Conservation (phyloP, 2,329 filamentous ascomycete species). For the Fusarium sp. region DNA sequence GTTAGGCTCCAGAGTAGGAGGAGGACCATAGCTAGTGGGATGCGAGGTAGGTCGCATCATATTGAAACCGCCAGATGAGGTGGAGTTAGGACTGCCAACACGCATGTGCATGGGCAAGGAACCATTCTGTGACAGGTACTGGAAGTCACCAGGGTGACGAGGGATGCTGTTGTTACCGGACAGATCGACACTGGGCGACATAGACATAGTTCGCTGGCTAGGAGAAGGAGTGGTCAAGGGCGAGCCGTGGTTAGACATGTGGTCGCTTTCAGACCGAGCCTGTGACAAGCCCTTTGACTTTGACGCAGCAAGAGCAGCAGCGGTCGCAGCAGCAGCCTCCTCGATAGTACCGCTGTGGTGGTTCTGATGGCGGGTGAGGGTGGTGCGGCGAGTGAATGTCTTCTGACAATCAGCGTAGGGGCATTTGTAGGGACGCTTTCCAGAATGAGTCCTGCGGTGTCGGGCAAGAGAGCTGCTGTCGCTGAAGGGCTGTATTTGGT, state of each 20-base stretch:
- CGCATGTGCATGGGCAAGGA: slow-evolving; percentile 86
- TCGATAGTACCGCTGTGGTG: slow-evolving; percentile 95
- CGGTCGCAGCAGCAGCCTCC: slow-evolving; percentile 88
- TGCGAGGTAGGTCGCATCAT: slow-evolving; percentile 82
- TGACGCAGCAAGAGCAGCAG: slow-evolving; percentile 77
- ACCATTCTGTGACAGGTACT: slow-evolving; percentile 77
- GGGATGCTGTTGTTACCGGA: slow-evolving; percentile 73
- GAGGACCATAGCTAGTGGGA: slow-evolving; percentile 82
- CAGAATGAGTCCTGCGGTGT: slow-evolving; percentile 93
- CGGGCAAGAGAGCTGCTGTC: slow-evolving; percentile 94
- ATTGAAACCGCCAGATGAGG: slow-evolving; percentile 66
- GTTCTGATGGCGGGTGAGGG: slow-evolving; percentile 93
- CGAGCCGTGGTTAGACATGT: slow-evolving; percentile 76
- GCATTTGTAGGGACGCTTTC: slow-evolving; percentile 96
- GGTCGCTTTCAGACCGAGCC: slow-evolving; percentile 74
- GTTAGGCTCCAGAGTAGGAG: slow-evolving; percentile 85
- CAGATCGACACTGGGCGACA: slow-evolving; percentile 82
- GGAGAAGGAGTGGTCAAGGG: slow-evolving; percentile 85
- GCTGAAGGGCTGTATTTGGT: slow-evolving; percentile 80
- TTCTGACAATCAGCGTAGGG: slow-evolving; percentile 98
- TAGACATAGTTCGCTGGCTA: slow-evolving; percentile 78
- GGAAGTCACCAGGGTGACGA: slow-evolving; percentile 70
- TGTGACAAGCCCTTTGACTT: slow-evolving; percentile 54
- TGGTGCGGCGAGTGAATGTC: slow-evolving; percentile 96
- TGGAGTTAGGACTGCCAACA: slow-evolving; percentile 74